Evolutionary conservation across 1,139 yeast genomes (phyloP), one percentile per base, ranked within the genome.

Genomic region (Debaryomyces udenii): DNA sequence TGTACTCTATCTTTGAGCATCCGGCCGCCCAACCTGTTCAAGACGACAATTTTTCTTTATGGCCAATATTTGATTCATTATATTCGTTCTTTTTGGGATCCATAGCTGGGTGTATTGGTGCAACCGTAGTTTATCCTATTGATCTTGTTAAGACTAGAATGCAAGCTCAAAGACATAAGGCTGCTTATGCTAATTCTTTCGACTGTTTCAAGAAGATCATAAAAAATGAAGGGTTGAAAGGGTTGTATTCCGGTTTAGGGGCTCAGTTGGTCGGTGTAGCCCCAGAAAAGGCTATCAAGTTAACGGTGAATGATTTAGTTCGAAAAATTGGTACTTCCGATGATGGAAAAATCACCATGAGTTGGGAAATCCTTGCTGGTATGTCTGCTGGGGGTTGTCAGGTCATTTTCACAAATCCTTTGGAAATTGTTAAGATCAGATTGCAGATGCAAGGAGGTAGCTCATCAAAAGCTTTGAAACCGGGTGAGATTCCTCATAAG

Each of bases 251-350:
- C 9, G 99, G 99, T 42, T 74, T 93, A 43, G 90, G 89, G 9
- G 98, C 98, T 27, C 99, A 93, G 66, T 73, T 93, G 55, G 82
- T 93, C 35, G 99, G 99, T 49, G 98, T 93, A 38, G 98, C 98
- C 0, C 99, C 99, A 3, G 99, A 93, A 66, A 93, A 93, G 71
- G 99, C 98, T 38, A 93, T 93, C 59, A 93, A 93, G 67, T 79
- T 93, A 51, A 91, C 98, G 0, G 96, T 93, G 37, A 93, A 93
- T 65, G 99, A 93, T 61, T 73, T 87, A 48, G 83, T 91, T 43
- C 80, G 98, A 57, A 83, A 83, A 35, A 74, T 81, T 46, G 83
- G 94, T 51, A 77, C 89, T 20, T 73, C 76, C 40, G 81, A 83
- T 7, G 61, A 70, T 38, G 84, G 86, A 34, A 64, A 72, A 39